Percentiles rank a stretch among this genome's conserved stretches.
Conservation (phyloP, 2,329 filamentous ascomycete genomes). For the Aspergillus caelatus region DNA sequence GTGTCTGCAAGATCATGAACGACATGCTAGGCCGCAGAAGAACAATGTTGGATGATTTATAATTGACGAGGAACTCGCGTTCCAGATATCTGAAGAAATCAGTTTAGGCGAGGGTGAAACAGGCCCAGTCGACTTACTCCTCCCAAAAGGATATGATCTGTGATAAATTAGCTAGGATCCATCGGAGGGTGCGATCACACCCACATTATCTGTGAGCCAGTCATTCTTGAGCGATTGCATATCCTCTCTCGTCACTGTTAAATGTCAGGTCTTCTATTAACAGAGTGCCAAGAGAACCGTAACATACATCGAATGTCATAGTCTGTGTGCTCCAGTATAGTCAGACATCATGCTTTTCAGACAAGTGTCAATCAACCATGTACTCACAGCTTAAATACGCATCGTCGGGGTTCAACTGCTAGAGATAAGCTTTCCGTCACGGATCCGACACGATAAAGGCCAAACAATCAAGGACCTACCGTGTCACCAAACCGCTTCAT, state of each 20-base stretch:
- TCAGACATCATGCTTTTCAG: constrained; percentile 13
- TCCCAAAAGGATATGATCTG: constrained; percentile 98
- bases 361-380: neutral
- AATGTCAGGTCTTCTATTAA: constrained; percentile 19
- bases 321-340: constrained; percentile 48
- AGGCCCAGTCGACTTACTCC: constrained; percentile 63
- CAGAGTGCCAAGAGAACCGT: neutral
- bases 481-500: constrained; percentile 42
- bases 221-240: constrained; percentile 85
- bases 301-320: constrained; percentile 65
- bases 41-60: constrained; percentile 81
- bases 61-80: constrained; percentile 78
- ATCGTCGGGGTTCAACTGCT: constrained; percentile 62
- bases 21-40: constrained; percentile 92
- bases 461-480: constrained; percentile 27
- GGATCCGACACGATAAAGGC: neutral
- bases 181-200: constrained; percentile 31
- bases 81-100: constrained; percentile 69
- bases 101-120: constrained; percentile 9
- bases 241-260: constrained; percentile 81
- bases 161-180: constrained; percentile 27
- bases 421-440: constrained; percentile 21
- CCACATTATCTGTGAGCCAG: constrained; percentile 95
- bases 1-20: constrained; percentile 81
- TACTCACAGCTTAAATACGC: constrained; percentile 71